phyloP scores from a whole-genome alignment of 257 asterid species.

The Echium plantagineum region DNA sequence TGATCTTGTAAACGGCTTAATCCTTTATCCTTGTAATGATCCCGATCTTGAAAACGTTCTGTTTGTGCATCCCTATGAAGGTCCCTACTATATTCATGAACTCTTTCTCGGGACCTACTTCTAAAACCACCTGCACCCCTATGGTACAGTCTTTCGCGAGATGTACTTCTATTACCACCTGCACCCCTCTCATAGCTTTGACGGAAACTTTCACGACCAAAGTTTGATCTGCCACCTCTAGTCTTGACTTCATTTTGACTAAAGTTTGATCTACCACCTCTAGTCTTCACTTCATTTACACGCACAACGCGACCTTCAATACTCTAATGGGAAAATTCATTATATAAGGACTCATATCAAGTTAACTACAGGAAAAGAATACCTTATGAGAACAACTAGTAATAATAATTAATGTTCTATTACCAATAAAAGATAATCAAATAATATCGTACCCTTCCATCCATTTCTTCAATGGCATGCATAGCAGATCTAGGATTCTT shows the following conservation, averaged over 20 bases:
- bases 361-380: background rate
- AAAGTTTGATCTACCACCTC: constrained; percentile 47
- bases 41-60: constrained; percentile 41
- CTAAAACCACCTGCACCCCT: constrained; percentile 25
- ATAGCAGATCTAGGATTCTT: constrained; percentile 64
- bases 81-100: constrained; percentile 28
- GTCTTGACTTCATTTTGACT: constrained; percentile 53
- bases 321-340: constrained; percentile 24
- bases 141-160: constrained; percentile 35
- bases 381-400: background rate
- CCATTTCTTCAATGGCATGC: constrained; percentile 71
- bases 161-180: constrained; percentile 38
- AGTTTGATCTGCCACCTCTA: constrained; percentile 48
- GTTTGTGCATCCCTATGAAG: constrained; percentile 33
- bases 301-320: constrained; percentile 56
- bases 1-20: constrained; percentile 29
- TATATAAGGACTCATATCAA: too few species aligned
- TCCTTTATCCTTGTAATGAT: constrained; percentile 40
- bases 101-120: constrained; percentile 46
- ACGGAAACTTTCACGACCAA: constrained; percentile 37
- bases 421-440: constrained; percentile 5
- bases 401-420: constrained; percentile 7
- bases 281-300: constrained; percentile 67
- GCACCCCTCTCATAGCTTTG: constrained; percentile 41
- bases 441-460: constrained; percentile 50